Evolutionary conservation across 805 yeast species (phyloP), one percentile per base, ranked within the genome.

Genomic region (Ogataea populi-albae): DNA sequence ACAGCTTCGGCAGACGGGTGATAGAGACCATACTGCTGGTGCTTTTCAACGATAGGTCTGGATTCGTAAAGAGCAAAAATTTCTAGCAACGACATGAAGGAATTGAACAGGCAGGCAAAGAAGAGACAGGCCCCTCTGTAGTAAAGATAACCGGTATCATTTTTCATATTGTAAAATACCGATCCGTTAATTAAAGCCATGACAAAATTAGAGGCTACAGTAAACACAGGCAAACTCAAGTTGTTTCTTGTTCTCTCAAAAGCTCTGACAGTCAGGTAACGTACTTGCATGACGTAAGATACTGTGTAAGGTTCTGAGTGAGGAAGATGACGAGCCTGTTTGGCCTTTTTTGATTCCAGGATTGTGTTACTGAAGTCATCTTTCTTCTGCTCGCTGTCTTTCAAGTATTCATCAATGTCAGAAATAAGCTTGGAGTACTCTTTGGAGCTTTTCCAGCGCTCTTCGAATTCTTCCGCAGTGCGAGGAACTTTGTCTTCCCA

Each of bases 71-170:
- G 51, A 1, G 75, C 49, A 57, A 74, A 64, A 40, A 79, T 68
- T 57, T 79, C 86, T 49, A 77, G 62, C 40, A 79, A 54, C 12
- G 81, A 77, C 12, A 79, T 65, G 49, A 79, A 75, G 10, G 83
- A 77, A 53, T 78, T 78, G 58, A 77, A 79, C 50, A 79, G 63
- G 30, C 75, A 68, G 16, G 82, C 79, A 55, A 80, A 80, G 61
- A 83, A 84, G 68, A 83, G 64, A 30, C 80, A 71, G 26, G 86
- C 77, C 48, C 79, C 72, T 52, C 87, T 65, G 48, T 61, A 66
- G 54, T 69, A 77, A 45, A 79, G 71, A 2, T 77, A 68, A 1
- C 49, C 57, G 0, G 84, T 71, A 18, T 54, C 54, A 12, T 53
- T 42, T 6, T 45, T 30, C 44, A 75, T 50, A 46, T 77, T 74